Evolutionary conservation across 2,329 filamentous ascomycete genomes (phyloP).

Genomic region (Fusarium sp.): DNA sequence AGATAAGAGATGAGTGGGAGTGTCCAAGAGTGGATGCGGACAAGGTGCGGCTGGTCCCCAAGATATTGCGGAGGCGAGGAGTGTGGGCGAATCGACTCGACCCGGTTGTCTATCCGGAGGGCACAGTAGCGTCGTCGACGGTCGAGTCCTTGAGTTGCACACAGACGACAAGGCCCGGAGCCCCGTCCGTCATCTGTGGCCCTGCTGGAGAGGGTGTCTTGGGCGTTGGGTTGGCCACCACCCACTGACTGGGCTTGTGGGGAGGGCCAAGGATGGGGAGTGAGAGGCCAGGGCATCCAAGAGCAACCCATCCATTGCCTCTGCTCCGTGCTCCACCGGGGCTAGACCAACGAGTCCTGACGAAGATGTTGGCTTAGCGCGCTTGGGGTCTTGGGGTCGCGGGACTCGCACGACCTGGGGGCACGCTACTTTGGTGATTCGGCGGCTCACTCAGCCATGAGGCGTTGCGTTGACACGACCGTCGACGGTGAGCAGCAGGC

Average conservation of each 20-base stretch:
- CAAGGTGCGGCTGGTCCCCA: conserved; percentile 45
- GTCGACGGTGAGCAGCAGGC: conserved; percentile 6
- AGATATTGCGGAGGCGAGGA: conserved; percentile 48
- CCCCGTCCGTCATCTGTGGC: conserved; percentile 33
- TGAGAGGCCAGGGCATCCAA: conserved; percentile 18
- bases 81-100: conserved; percentile 42
- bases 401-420: conserved; percentile 1
- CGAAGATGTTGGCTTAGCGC: conserved; percentile 35
- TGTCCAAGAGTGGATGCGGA: conserved; percentile 39
- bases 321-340: conserved; percentile 31
- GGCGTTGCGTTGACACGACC: not conserved
- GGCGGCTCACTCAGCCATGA: conserved; percentile 2
- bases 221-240: conserved; percentile 36
- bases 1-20: conserved; percentile 35
- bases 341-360: conserved; percentile 31
- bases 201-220: conserved; percentile 30
- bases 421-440: conserved; percentile 1
- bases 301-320: conserved; percentile 22
- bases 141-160: conserved; percentile 39
- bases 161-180: conserved; percentile 29
- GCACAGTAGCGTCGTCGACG: conserved; percentile 32
- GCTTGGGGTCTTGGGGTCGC: conserved; percentile 18
- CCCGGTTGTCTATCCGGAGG: conserved; percentile 36
- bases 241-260: conserved; percentile 22
- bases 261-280: conserved; percentile 35